phyloP scores from a whole-genome alignment of 129 eudicot genomes.

The Escallonia rubra region DNA sequence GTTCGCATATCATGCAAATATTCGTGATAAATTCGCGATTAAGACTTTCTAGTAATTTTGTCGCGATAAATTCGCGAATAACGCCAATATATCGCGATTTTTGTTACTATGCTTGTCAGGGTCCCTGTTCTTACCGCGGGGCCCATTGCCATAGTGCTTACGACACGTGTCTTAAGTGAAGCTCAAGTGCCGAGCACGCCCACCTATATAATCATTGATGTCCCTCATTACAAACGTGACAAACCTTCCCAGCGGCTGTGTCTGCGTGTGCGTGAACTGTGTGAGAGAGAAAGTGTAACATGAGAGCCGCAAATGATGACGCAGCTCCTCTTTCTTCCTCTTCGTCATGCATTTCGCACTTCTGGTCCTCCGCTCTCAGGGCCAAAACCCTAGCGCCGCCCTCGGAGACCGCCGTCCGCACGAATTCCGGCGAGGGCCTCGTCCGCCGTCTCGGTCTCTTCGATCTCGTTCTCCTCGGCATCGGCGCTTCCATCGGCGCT shows the following conservation, averaged over 20 bases:
- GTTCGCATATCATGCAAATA: too few relatives aligned
- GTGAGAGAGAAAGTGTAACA: slow-evolving; percentile 17
- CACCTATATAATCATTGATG: too few relatives aligned
- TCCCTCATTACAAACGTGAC: background rate
- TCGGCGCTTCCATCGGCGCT: slow-evolving; percentile 98
- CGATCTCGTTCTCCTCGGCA: slow-evolving; percentile 76
- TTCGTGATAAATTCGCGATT: too few relatives aligned
- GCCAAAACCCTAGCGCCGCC: slow-evolving; percentile 53
- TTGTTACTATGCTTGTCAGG: too few relatives aligned
- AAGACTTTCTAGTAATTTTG: too few relatives aligned
- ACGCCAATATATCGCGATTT: too few relatives aligned
- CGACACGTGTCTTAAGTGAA: too few relatives aligned
- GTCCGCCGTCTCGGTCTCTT: slow-evolving; percentile 77
- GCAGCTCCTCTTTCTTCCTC: slow-evolving; percentile 13
- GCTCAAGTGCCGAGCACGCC: too few relatives aligned
- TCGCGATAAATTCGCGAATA: too few relatives aligned
- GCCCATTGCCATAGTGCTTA: too few relatives aligned
- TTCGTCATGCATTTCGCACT: slow-evolving; percentile 37
- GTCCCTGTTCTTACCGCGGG: too few relatives aligned
- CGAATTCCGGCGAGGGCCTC: slow-evolving; percentile 46
- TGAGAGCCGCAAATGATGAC: background rate
- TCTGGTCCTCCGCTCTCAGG: slow-evolving; percentile 77
- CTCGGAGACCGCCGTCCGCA: slow-evolving; percentile 29
- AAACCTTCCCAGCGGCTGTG: background rate
- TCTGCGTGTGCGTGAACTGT: too few relatives aligned